Base-by-base conservation (phyloP, 1,284 basidiomycete genomes). In the Microbotryomycetes sp. region DNA sequence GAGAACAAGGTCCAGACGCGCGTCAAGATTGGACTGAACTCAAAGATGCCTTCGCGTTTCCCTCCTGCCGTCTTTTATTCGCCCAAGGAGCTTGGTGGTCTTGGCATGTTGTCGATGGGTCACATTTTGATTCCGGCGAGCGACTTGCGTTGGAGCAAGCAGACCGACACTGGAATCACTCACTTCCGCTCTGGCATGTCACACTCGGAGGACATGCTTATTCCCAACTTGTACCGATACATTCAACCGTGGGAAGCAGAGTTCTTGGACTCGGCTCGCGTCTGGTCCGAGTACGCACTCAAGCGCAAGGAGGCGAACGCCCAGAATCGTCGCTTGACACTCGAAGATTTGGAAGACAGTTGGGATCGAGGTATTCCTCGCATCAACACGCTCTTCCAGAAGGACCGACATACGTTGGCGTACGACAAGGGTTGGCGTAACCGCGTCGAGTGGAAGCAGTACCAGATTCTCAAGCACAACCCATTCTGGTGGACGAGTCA, bases 251-350 rank as follows among this genome's bases (percentile, higher is more conserved):
- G 96, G 96, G 92, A 97, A 75, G 90, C 94, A 1, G 96, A 99
- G 76, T 98, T 99, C 79, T 77, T 96, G 67, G 96, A 99, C 75
- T 96, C 91, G 5, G 92, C 92, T 45, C 90, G 96, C 67, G 96
- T 98, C 28, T 99, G 96, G 96, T 91, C 89, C 3, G 96, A 99
- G 77, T 98, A 99, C 75, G 96, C 96, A 0, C 90, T 97, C 89
- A 99, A 98, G 82, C 82, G 96, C 68, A 97, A 97, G 77, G 96
- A 99, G 75, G 96, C 94, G 23, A 94, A 92, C 67, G 92, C 94
- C 3, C 91, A 97, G 75, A 97, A 98, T 77, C 87, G 94, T 61
- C 86, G 96, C 26, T 61, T 73, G 48, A 73, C 71, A 18, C 67
- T 74, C 30, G 73, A 74, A 59, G 73, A 74, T 60, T 60, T 74